A percentile compares a stretch with the other conserved stretches of the same genome.
Conservation (phyloP, 352 stramenopile species). For the Phytophthora hybrid region DNA sequence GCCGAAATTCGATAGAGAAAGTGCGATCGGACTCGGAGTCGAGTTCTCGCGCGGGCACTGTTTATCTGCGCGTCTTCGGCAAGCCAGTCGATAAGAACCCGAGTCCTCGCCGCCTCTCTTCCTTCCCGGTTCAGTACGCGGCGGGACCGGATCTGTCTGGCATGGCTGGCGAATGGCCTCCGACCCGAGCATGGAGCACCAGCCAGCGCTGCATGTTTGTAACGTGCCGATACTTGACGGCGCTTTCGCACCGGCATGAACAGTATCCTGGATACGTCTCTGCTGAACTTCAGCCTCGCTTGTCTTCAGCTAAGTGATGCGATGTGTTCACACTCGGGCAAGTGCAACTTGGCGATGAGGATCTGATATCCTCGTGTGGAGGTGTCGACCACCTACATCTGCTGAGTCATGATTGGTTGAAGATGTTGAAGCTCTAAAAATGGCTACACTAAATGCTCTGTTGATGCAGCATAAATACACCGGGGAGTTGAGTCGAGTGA, state of each 20-base stretch:
- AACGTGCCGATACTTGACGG: constrained; percentile 4
- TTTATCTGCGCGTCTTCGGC: constrained; percentile 16
- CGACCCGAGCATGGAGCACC: neutral
- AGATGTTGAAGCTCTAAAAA: too few relatives aligned
- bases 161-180: constrained; percentile 16
- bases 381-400: constrained; percentile 22
- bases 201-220: neutral
- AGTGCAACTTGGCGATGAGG: constrained; percentile 22
- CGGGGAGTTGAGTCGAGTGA: neutral
- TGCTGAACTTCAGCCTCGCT: neutral
- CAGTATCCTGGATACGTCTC: too few relatives aligned
- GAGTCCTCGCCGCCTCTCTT: constrained; percentile 10
- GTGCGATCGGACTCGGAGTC: constrained; percentile 15
- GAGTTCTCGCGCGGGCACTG: constrained; percentile 1
- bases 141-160: constrained; percentile 6
- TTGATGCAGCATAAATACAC: constrained; percentile 6
- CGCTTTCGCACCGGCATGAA: constrained; percentile 1
- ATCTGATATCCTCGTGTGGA: constrained; percentile 34
- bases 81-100: constrained; percentile 7
- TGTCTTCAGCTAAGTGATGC: constrained; percentile 1
- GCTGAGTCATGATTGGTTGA: neutral
- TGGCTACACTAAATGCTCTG: neutral
- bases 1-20: constrained; percentile 26
- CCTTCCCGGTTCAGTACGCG: constrained; percentile 20
- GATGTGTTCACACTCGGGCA: neutral